Conservation (phyloP, 106 monocot genomes). For the Phalaenopsis equestris region DNA sequence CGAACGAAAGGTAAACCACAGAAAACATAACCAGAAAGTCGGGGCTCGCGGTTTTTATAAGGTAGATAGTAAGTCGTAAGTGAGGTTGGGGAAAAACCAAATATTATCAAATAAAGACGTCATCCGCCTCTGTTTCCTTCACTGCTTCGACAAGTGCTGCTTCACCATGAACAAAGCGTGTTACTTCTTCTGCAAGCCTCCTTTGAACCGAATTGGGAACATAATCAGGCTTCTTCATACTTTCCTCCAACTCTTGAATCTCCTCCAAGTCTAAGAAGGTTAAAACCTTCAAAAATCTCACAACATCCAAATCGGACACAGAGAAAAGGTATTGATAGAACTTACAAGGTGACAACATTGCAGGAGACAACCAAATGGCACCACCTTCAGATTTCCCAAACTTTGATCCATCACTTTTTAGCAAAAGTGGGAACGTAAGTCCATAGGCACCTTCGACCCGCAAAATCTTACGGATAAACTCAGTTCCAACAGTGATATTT, state of each 20-base stretch:
- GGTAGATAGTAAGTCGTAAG: too few relatives aligned
- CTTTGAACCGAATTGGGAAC: constrained; percentile 59
- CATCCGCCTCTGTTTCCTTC: constrained; percentile 54
- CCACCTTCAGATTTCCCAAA: constrained; percentile 88
- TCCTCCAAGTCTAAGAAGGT: constrained; percentile 84
- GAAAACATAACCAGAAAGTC: too few relatives aligned
- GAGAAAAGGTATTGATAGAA: constrained; percentile 90
- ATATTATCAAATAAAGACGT: too few relatives aligned
- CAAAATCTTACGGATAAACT: constrained; percentile 22
- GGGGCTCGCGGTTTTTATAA: too few relatives aligned
- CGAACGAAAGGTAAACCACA: too few relatives aligned
- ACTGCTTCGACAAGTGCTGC: constrained; percentile 73
- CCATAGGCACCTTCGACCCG: constrained; percentile 83
- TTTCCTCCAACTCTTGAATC: constrained; percentile 60
- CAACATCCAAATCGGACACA: constrained; percentile 80
- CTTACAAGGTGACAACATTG: constrained; percentile 77
- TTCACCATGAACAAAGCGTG: constrained; percentile 83
- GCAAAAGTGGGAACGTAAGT: constrained; percentile 81
- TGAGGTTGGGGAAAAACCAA: too few relatives aligned
- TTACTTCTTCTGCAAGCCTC: constrained; percentile 91
- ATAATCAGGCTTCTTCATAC: constrained; percentile 65
- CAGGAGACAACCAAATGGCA: constrained; percentile 69
- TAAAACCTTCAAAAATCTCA: constrained; percentile 78
- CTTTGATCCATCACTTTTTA: constrained; percentile 91
- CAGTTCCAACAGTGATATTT: constrained; percentile 90